Evolutionary conservation across 116 monocot species (phyloP), one percentile per base, ranked within the genome.

Genomic region (Trichopus zeylanicus): DNA sequence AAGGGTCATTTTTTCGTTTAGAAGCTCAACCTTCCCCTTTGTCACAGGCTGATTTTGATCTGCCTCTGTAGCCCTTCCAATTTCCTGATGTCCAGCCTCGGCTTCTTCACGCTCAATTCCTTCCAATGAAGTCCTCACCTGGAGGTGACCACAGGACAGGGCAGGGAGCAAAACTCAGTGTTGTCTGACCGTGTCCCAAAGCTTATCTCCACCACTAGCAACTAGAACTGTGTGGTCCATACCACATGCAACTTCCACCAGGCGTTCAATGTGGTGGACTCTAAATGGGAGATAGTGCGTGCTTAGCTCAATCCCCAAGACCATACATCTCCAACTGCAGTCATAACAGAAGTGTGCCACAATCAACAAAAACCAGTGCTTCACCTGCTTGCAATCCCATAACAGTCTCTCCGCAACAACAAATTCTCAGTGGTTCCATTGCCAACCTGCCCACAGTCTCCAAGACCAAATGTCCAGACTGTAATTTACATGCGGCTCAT

Each of bases 301-400:
- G 86, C 8, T 86, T 86, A 16, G 74, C 82, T 83, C 91, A 91
- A 86, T 37, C 91, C 91, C 91, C 91, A 91, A 24, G 79, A 82
- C 91, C 91, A 91, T 4, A 83, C 80, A 13, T 83, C 78, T 24
- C 91, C 91, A 51, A 68, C 55, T 13, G 62, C 65, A n/a, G 86
- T 86, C 9, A 91, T 76, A 28, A 86, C 83, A 18, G 77, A 58
- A 2, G 86, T 91, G 68, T 91, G 91, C 91, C 91, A 59, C 91
- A 91, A 69, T 86, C 91, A 6, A 86, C 42, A 42, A 83, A 86
- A 34, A 86, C 73, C 31, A 86, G 67, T 30, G 83, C 66, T 7
- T 68, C 62, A 42, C 83, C 77, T 0, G 32, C 29, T 19, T 82
- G 86, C 53, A 86, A 61, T 5, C 56, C 73, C 24, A 53, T 42